Conservation (phyloP, 805 yeast genomes). For the Candida hispaniensis region DNA sequence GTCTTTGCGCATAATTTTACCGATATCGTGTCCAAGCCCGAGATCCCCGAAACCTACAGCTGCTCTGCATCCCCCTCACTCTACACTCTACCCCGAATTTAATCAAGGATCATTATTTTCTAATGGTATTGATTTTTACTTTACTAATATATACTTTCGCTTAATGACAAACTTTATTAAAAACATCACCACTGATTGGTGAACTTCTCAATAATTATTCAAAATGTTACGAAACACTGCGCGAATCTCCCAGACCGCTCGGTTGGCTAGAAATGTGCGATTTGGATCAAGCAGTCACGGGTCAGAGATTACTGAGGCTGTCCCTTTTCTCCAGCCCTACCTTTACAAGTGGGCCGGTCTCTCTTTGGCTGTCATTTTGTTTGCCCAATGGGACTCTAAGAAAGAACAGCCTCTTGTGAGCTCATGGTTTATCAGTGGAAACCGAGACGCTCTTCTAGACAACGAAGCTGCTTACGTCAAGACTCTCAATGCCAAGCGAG, state of each 20-base stretch:
- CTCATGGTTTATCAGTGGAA: slow-evolving; percentile 8
- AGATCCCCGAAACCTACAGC: no score
- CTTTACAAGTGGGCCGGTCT: slow-evolving; percentile 9
- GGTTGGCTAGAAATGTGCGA: slow-evolving; percentile 15
- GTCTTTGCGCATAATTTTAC: no score
- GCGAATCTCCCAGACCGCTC: slow-evolving; percentile 13
- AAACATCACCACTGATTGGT: no score
- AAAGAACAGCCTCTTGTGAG: slow-evolving; percentile 7
- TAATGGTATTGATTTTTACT: no score
- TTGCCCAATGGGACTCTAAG: slow-evolving; percentile 16
- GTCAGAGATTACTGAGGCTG: slow-evolving; percentile 13
- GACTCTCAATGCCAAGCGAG: slow-evolving; percentile 14
- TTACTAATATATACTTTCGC: no score
- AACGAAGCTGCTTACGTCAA: slow-evolving; percentile 10
- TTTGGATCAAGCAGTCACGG: slow-evolving; percentile 15
- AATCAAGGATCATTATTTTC: no score
- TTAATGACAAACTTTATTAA: no score
- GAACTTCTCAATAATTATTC: no score
- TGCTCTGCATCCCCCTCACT: no score
- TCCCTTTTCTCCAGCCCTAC: slow-evolving; percentile 14
- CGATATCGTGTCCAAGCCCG: no score
- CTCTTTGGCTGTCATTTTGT: slow-evolving; percentile 6
- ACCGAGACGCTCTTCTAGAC: slow-evolving; percentile 14
- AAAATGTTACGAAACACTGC: slow-evolving; percentile 15
- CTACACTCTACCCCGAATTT: no score